Conservation (phyloP, 2,329 filamentous ascomycete species). For the Verticillium longisporum region DNA sequence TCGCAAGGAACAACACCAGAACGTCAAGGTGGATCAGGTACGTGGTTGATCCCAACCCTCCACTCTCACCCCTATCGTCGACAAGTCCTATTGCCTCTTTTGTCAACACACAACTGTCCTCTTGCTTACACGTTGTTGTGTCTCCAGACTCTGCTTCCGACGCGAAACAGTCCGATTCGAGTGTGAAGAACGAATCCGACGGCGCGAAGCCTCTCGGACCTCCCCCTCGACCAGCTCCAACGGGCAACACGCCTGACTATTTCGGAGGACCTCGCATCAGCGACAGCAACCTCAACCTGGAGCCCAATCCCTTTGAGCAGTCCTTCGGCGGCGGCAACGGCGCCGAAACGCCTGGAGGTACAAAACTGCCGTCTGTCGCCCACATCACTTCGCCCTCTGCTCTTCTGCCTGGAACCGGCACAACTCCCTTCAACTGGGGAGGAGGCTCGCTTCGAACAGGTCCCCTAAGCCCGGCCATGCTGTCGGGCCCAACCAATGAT, state of each 20-base stretch:
- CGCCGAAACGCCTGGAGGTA: slow-evolving; percentile 75
- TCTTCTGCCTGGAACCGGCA: slow-evolving; percentile 65
- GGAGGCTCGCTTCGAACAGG: slow-evolving; percentile 82
- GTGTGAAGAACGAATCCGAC: slow-evolving; percentile 50
- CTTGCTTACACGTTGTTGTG: slow-evolving; percentile 14
- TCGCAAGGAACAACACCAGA: slow-evolving; percentile 29
- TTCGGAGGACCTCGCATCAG: slow-evolving; percentile 52
- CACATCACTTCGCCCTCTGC: slow-evolving; percentile 86
- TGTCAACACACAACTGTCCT: neutral
- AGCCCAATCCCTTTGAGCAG: slow-evolving; percentile 96
- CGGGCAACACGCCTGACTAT: slow-evolving; percentile 58
- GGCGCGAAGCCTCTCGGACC: slow-evolving; percentile 60
- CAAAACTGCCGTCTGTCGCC: slow-evolving; percentile 82
- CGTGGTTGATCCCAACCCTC: slow-evolving; percentile 10
- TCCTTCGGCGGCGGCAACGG: slow-evolving; percentile 65
- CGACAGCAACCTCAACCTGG: slow-evolving; percentile 53
- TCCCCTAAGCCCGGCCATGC: slow-evolving; percentile 93
- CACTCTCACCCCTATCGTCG: slow-evolving; percentile 9
- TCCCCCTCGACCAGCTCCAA: slow-evolving; percentile 57
- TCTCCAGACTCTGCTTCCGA: slow-evolving; percentile 33
- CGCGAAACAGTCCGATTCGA: slow-evolving; percentile 42
- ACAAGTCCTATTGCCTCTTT: neutral
- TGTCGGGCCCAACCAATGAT: slow-evolving; percentile 77
- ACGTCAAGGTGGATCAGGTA: slow-evolving; percentile 30
- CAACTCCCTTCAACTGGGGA: slow-evolving; percentile 71